Percentiles rank a stretch among this genome's conserved stretches.
Conservation (phyloP, 2,329 filamentous ascomycete species). For the Verticillium albo-atrum region DNA sequence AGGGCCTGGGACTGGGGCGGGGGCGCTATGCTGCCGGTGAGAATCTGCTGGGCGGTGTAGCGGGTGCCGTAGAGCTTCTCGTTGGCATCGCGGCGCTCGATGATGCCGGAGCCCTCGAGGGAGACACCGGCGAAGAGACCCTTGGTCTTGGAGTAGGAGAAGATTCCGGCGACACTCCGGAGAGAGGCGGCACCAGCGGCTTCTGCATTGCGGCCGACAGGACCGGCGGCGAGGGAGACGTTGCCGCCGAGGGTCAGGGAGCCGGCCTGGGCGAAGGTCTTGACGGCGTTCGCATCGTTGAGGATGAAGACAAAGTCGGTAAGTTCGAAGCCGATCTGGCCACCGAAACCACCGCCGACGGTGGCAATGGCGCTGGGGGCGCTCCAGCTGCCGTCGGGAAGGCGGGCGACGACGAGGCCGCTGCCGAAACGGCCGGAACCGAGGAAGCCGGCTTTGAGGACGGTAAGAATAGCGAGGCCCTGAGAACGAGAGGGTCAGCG, state of each 20-base stretch:
- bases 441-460: conserved; percentile 83
- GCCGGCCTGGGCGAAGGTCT: conserved; percentile 88
- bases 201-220: conserved; percentile 90
- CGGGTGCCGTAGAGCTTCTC: conserved; percentile 89
- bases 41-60: conserved; percentile 75
- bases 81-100: conserved; percentile 94
- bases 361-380: conserved; percentile 79
- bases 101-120: conserved; percentile 86
- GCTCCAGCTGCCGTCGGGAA: conserved; percentile 74
- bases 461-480: conserved; percentile 80
- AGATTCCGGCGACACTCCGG: conserved; percentile 84
- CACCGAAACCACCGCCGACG: conserved; percentile 76
- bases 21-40: conserved; percentile 71
- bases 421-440: conserved; percentile 78
- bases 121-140: conserved; percentile 94
- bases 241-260: conserved; percentile 93
- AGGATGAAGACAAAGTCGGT: conserved; percentile 98
- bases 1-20: conserved; percentile 81
- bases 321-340: conserved; percentile 82
- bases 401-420: conserved; percentile 74
- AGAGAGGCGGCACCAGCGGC: conserved; percentile 90
- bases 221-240: conserved; percentile 90
- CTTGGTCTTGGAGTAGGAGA: conserved; percentile 97
- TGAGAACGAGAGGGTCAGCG: conserved; percentile 19
- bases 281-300: conserved; percentile 84